Evolutionary conservation across 192 early-diverging fungal genomes (phyloP).

Genomic region (Umbelopsis sp.): DNA sequence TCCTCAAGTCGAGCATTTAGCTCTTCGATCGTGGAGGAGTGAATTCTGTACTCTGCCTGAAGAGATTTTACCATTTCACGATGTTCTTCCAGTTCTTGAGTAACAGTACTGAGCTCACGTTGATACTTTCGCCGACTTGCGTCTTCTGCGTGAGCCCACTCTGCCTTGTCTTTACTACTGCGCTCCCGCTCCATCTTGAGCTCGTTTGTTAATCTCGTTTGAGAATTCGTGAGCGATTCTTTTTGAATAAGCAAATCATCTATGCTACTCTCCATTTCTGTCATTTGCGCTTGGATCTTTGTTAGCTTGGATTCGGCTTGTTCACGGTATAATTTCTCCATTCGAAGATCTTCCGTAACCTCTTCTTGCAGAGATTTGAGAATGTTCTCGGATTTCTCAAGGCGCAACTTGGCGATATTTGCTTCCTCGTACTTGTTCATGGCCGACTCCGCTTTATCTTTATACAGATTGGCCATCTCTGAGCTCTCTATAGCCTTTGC

Average conservation of each 20-base stretch:
- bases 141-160: neutral
- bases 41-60: neutral
- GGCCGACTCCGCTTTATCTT: neutral
- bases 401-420: neutral
- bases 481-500: conserved; percentile 1
- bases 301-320: neutral
- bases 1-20: neutral
- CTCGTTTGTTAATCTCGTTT: neutral
- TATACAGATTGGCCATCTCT: neutral
- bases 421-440: conserved; percentile 2
- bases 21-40: neutral
- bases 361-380: neutral
- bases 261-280: conserved; percentile 8
- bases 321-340: neutral
- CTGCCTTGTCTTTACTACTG: neutral
- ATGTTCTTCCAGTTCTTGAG: neutral
- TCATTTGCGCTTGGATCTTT: neutral
- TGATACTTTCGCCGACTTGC: conserved; percentile 1
- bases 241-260: neutral
- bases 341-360: neutral
- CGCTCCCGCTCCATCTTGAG: conserved; percentile 2
- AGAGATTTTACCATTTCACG: neutral
- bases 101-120: neutral
- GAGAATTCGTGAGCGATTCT: neutral
- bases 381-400: neutral